phyloP scores from a whole-genome alignment of 108 stramenopile species.

The Skeletonema marinoi region DNA sequence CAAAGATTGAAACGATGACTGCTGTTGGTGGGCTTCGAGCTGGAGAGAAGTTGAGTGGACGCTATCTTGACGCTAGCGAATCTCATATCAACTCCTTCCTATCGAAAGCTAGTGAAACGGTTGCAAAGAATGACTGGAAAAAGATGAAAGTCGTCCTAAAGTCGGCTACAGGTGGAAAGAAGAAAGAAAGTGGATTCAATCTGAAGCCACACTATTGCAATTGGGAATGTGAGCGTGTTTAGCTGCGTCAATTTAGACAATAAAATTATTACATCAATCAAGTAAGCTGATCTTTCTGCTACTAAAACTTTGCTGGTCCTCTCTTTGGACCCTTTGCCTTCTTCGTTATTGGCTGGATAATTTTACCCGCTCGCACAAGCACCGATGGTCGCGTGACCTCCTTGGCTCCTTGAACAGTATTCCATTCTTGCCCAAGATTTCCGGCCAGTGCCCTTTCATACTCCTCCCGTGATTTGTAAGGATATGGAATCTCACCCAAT shows the following conservation, averaged over 20 bases:
- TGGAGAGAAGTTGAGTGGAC: constrained; percentile 65
- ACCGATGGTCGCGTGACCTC: constrained; percentile 91
- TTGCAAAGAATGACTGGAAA: constrained; percentile 60
- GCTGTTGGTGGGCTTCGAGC: constrained; percentile 48
- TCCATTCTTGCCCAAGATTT: constrained; percentile 96
- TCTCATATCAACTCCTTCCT: constrained; percentile 58
- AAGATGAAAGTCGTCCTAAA: constrained; percentile 73
- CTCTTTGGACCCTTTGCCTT: constrained; percentile 48
- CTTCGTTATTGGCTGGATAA: constrained; percentile 92
- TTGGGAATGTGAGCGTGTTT: constrained; percentile 78
- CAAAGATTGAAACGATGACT: constrained; percentile 31
- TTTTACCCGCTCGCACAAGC: constrained; percentile 86
- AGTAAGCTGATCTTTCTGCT: neutral
- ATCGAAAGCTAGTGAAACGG: constrained; percentile 51
- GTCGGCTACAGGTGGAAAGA: constrained; percentile 84
- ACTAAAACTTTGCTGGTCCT: constrained; percentile 82
- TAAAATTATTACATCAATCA: neutral
- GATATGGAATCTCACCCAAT: constrained; percentile 91
- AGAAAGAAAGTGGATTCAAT: constrained; percentile 83
- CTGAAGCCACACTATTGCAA: constrained; percentile 71
- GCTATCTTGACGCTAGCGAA: constrained; percentile 63
- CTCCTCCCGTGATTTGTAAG: constrained; percentile 92
- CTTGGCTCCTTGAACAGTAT: constrained; percentile 82
- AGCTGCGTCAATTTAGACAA: neutral
- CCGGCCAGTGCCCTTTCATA: constrained; percentile 95